phyloP scores from a whole-genome alignment of 2,329 filamentous ascomycete genomes.

The Fusarium austroafricanum region DNA sequence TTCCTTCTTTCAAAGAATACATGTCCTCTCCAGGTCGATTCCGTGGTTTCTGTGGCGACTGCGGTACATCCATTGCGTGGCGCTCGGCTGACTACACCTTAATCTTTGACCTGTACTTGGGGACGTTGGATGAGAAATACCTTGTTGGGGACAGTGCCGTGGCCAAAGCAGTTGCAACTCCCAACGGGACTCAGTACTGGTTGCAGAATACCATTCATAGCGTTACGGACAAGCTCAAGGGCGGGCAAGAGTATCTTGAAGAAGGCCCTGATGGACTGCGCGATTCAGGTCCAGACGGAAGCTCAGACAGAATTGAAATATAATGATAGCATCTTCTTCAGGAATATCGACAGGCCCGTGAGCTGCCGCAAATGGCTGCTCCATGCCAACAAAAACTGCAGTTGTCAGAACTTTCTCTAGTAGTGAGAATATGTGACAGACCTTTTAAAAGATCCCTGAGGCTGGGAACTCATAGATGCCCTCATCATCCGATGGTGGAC shows the following conservation, averaged over 20 bases:
- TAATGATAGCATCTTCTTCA: neutral
- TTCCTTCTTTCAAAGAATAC: slow-evolving; percentile 18
- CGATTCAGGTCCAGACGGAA: neutral
- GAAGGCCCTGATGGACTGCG: slow-evolving; percentile 59
- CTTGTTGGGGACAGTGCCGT: neutral
- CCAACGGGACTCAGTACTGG: slow-evolving; percentile 32
- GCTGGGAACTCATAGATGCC: neutral
- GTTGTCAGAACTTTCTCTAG: neutral
- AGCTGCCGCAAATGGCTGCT: no score
- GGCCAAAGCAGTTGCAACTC: slow-evolving; percentile 8
- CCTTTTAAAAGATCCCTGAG: neutral
- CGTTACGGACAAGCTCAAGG: slow-evolving; percentile 23
- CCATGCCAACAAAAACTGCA: no score
- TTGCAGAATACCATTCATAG: slow-evolving; percentile 16
- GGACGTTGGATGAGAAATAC: slow-evolving; percentile 29
- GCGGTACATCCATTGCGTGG: slow-evolving; percentile 22
- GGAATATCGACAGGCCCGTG: neutral
- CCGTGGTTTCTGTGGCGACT: slow-evolving; percentile 22
- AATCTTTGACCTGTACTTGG: slow-evolving; percentile 26
- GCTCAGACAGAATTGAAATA: neutral
- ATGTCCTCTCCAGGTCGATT: slow-evolving; percentile 13
- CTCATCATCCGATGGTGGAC: neutral
- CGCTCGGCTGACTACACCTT: slow-evolving; percentile 18
- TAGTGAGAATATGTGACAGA: neutral
- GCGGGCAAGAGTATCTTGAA: slow-evolving; percentile 13